phyloP scores from a whole-genome alignment of 805 yeast genomes.

The Limtongozyma cylindracea region DNA sequence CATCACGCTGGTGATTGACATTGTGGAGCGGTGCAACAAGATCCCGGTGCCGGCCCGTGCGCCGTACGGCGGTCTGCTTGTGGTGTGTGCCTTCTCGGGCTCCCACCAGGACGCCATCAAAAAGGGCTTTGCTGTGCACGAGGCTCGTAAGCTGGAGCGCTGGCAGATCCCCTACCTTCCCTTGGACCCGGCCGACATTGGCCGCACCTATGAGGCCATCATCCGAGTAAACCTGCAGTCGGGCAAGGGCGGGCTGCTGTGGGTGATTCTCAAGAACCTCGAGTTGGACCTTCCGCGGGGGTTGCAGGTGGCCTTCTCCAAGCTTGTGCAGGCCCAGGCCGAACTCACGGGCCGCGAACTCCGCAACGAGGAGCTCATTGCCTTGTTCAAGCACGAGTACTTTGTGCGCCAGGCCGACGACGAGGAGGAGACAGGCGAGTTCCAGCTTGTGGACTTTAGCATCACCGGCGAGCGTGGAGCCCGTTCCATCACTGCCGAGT shows the following conservation, averaged over 20 bases:
- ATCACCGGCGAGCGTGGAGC: slow-evolving; percentile 12
- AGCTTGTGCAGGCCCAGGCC: slow-evolving; percentile 41
- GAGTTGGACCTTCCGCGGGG: slow-evolving; percentile 68
- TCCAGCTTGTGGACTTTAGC: slow-evolving; percentile 19
- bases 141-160: slow-evolving; percentile 10
- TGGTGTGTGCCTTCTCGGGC: slow-evolving; percentile 65
- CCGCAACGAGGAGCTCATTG: slow-evolving; percentile 33
- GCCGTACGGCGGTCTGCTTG: slow-evolving; percentile 65
- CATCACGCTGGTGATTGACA: slow-evolving; percentile 35
- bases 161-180: slow-evolving; percentile 74
- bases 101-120: slow-evolving; percentile 81
- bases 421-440: slow-evolving; percentile 3
- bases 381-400: slow-evolving; percentile 37
- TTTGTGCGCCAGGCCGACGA: slow-evolving; percentile 12
- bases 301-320: slow-evolving; percentile 53
- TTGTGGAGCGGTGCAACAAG: slow-evolving; percentile 60
- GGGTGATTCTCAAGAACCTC: slow-evolving; percentile 56
- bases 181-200: slow-evolving; percentile 64
- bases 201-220: slow-evolving; percentile 80
- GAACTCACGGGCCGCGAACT: slow-evolving; percentile 54
- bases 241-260: slow-evolving; percentile 79
- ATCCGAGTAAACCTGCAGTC: slow-evolving; percentile 74
- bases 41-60: slow-evolving; percentile 60
- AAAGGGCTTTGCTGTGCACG: slow-evolving; percentile 40
- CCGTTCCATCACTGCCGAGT: slow-evolving; percentile 20